A percentile compares a stretch with the other conserved stretches of the same genome.
Evolutionary conservation across 345 rosid genomes (phyloP).

Genomic region (Ceriops zippeliana): DNA sequence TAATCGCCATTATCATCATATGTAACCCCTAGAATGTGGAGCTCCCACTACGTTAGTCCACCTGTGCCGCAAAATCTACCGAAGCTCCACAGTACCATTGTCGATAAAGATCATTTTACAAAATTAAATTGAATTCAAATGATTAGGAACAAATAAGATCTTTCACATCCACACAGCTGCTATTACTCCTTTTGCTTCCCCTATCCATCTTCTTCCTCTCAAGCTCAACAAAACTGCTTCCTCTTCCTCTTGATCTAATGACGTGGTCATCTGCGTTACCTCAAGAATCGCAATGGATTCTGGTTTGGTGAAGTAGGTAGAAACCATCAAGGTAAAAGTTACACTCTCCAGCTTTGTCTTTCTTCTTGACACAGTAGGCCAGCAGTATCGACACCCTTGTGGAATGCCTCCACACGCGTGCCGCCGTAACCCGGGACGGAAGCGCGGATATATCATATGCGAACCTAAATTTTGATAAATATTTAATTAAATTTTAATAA

Average conservation of each 20-base stretch:
- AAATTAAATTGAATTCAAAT: conserved; percentile 15
- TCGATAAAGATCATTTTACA: conserved; percentile 1
- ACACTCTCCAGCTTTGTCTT: conserved; percentile 75
- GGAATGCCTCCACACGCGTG: conserved; percentile 87
- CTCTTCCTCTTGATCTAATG: conserved; percentile 68
- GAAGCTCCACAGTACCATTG: background rate
- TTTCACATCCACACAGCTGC: conserved; percentile 4
- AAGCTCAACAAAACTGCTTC: conserved; percentile 34
- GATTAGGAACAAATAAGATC: conserved; percentile 3
- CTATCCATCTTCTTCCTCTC: conserved; percentile 17
- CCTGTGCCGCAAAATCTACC: too few relatives aligned
- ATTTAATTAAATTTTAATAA: too few relatives aligned
- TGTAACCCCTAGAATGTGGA: too few relatives aligned
- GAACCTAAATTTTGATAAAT: too few relatives aligned
- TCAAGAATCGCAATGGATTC: conserved; percentile 61
- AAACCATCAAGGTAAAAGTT: conserved; percentile 85
- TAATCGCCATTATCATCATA: too few relatives aligned
- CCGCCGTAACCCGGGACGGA: conserved; percentile 31
- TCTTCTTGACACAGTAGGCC: conserved; percentile 78
- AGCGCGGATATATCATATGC: too few relatives aligned
- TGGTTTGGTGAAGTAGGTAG: conserved; percentile 81
- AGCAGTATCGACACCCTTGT: conserved; percentile 90
- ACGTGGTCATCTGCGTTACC: conserved; percentile 54
- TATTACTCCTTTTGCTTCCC: conserved; percentile 6
- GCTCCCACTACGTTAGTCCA: too few relatives aligned